A percentile compares a stretch with the other conserved stretches of the same genome.
These are phyloP conservation scores for Solanum bulbocastanum DNA, from an alignment of 257 asterid genomes.

Conservation along the genomic window DNA sequence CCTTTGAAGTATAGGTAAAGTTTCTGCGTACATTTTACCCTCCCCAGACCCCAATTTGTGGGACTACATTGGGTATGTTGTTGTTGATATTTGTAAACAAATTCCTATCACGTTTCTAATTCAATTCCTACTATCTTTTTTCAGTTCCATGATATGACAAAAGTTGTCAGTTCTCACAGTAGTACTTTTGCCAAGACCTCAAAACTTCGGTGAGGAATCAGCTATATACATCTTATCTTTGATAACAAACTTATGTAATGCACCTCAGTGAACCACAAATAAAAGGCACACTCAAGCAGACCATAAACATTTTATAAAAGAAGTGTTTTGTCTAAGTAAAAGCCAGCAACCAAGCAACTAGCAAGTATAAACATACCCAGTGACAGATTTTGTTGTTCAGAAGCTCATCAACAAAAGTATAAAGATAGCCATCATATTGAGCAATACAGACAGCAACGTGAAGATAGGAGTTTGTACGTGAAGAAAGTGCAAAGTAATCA, in stretches of 20 bases:
- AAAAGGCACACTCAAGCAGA: neutral
- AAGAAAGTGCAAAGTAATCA: slow-evolving; percentile 93
- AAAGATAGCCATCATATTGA: slow-evolving; percentile 77
- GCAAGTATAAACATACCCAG: slow-evolving; percentile 60
- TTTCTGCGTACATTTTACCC: neutral
- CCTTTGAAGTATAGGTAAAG: neutral
- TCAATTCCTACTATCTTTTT: neutral
- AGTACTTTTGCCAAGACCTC: neutral
- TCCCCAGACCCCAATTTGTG: neutral
- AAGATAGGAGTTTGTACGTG: slow-evolving; percentile 81
- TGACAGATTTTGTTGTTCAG: slow-evolving; percentile 75
- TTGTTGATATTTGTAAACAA: neutral
- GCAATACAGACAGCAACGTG: slow-evolving; percentile 78
- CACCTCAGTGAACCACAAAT: neutral
- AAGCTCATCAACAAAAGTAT: slow-evolving; percentile 76
- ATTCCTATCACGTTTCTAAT: neutral
- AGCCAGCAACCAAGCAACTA: slow-evolving; percentile 7
- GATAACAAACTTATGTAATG: neutral
- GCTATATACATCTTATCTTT: neutral
- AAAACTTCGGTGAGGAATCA: neutral
- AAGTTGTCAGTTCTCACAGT: neutral
- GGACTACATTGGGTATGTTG: neutral
- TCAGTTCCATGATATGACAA: neutral
- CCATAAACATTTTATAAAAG: neutral
- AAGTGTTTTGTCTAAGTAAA: neutral